A percentile compares a stretch with the other conserved stretches of the same genome.
Evolutionary conservation across 2,329 filamentous ascomycete genomes (phyloP).

Genomic region (Aspergillus eucalypticola): DNA sequence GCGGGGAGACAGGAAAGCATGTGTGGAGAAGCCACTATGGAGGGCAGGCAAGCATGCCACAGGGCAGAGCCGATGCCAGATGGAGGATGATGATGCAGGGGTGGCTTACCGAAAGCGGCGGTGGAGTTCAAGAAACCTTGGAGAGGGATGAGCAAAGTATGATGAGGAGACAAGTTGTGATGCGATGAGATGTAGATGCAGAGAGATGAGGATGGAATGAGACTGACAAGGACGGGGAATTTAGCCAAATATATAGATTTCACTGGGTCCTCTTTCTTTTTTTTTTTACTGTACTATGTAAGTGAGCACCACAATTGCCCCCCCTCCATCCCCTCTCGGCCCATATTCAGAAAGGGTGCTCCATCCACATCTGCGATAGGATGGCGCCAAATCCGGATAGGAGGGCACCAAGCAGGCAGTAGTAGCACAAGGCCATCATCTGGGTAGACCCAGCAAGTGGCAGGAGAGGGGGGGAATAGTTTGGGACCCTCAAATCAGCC

Average conservation of each 20-base stretch:
- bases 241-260: conserved; percentile 23
- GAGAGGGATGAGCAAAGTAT: conserved; percentile 2
- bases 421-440: too few relatives aligned
- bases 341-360: neutral
- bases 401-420: too few relatives aligned
- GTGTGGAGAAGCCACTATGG: conserved; percentile 6
- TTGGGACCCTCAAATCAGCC: too few relatives aligned
- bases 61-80: neutral
- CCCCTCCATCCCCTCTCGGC: conserved; percentile 4
- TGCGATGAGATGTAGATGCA: conserved; percentile 7
- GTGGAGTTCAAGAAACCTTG: neutral
- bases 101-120: conserved; percentile 13
- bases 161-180: conserved; percentile 4
- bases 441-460: too few relatives aligned
- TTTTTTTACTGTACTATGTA: neutral
- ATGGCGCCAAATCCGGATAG: neutral
- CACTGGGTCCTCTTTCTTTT: neutral
- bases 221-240: conserved; percentile 12
- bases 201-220: conserved; percentile 9
- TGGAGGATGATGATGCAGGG: neutral
- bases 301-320: neutral
- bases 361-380: neutral
- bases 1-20: neutral
- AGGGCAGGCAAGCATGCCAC: neutral
- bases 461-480: too few relatives aligned